phyloP scores from a whole-genome alignment of 2,329 filamentous ascomycete genomes.

The Triangularia verruculosa region DNA sequence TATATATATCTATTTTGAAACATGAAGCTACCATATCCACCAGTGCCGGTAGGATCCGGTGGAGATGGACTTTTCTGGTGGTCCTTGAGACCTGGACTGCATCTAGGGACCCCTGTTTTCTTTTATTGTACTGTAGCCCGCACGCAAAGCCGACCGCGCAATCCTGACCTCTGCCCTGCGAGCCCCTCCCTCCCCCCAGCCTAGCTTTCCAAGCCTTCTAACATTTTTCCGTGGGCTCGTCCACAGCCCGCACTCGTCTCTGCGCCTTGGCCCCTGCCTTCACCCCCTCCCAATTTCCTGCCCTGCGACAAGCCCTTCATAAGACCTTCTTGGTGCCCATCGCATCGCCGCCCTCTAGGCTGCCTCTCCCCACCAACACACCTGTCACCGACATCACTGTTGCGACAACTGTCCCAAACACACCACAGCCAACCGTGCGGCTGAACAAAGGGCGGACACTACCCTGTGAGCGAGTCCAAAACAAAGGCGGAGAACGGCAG shows the following conservation, averaged over 20 bases:
- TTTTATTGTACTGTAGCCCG: slow-evolving; percentile 17
- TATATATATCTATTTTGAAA: too few relatives aligned
- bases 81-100: not conserved
- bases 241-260: not conserved
- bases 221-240: slow-evolving; percentile 21
- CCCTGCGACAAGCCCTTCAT: slow-evolving; percentile 6
- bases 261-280: slow-evolving; percentile 1
- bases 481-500: slow-evolving; percentile 13
- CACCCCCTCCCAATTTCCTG: not conserved
- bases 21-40: too few relatives aligned
- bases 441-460: slow-evolving; percentile 13
- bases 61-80: not conserved
- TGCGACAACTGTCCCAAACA: not conserved
- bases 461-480: slow-evolving; percentile 8
- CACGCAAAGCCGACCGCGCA: slow-evolving; percentile 16
- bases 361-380: slow-evolving; percentile 21
- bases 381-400: slow-evolving; percentile 1
- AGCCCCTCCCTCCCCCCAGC: slow-evolving; percentile 1
- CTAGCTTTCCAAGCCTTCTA: slow-evolving; percentile 16
- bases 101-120: slow-evolving; percentile 8
- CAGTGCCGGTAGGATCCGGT: not conserved
- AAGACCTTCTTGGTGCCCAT: slow-evolving; percentile 21
- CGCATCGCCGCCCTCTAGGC: slow-evolving; percentile 14
- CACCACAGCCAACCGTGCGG: slow-evolving; percentile 5
- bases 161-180: slow-evolving; percentile 10